Conservation (phyloP, 2,329 filamentous ascomycete genomes). For the Macrophomina pseudophaseolina region DNA sequence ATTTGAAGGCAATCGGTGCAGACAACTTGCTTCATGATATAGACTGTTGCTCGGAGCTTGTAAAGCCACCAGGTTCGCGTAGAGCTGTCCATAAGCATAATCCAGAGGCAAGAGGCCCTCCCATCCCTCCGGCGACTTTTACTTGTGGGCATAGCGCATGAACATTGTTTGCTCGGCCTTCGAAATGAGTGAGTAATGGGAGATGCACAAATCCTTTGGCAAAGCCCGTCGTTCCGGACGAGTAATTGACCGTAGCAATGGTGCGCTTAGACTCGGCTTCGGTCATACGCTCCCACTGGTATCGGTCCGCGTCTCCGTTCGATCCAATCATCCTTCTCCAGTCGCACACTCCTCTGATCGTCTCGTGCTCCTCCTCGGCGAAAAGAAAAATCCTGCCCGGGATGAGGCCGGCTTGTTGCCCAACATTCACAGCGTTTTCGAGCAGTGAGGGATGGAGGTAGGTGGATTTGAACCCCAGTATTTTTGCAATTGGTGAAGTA, state of each 20-base stretch:
- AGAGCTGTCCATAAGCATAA: conserved; percentile 66
- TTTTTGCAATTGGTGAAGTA: conserved; percentile 78
- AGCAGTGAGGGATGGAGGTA: conserved; percentile 65
- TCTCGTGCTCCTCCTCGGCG: conserved; percentile 45
- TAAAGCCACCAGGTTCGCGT: conserved; percentile 67
- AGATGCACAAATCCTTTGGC: conserved; percentile 82
- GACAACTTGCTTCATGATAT: conserved; percentile 80
- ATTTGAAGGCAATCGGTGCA: conserved; percentile 73
- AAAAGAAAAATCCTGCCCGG: conserved; percentile 67
- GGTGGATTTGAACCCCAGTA: conserved; percentile 69
- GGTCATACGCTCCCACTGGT: conserved; percentile 66
- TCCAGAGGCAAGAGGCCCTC: conserved; percentile 73
- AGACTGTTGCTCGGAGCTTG: conserved; percentile 66
- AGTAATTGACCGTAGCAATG: conserved; percentile 77
- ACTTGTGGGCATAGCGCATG: conserved; percentile 51
- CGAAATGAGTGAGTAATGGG: conserved; percentile 76
- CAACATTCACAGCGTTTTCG: conserved; percentile 69
- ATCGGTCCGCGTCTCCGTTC: conserved; percentile 59
- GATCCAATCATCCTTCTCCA: conserved; percentile 67
- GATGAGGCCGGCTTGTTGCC: conserved; percentile 61
- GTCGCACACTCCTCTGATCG: conserved; percentile 54
- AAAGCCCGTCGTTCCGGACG: conserved; percentile 78
- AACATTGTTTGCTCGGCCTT: conserved; percentile 68
- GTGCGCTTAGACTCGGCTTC: conserved; percentile 57
- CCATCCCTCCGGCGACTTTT: conserved; percentile 48